Conservation (phyloP, 2,329 filamentous ascomycete species). For the Exophiala oligosperma region DNA sequence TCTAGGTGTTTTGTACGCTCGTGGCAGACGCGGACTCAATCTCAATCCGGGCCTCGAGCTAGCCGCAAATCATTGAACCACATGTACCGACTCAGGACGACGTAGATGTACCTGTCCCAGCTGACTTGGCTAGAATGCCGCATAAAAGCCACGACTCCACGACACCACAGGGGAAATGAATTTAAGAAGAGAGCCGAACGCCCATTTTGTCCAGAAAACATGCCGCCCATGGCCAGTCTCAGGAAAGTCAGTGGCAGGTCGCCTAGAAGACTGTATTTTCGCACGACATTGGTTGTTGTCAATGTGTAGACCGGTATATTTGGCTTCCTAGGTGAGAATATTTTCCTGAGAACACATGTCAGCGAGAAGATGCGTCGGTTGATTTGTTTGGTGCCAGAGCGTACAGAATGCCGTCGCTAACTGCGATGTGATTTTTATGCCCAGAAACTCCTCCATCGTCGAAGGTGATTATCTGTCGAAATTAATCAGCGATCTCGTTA, state of each 20-base stretch:
- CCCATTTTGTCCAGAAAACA: neutral
- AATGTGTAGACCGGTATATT: neutral
- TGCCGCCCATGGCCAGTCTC: neutral
- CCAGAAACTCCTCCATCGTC: neutral
- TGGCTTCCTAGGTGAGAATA: neutral
- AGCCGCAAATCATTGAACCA: neutral
- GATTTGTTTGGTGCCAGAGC: neutral
- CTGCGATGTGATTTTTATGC: neutral
- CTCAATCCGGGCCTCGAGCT: too few species aligned
- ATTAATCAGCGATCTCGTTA: neutral
- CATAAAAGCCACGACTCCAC: neutral
- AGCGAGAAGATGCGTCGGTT: neutral
- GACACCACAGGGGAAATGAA: neutral
- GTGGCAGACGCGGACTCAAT: too few species aligned
- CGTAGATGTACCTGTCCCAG: neutral
- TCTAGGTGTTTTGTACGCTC: too few species aligned
- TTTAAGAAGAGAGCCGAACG: neutral
- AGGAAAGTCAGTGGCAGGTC: neutral
- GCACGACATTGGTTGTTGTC: neutral
- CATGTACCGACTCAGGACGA: neutral
- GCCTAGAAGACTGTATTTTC: neutral
- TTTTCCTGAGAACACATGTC: neutral
- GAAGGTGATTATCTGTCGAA: neutral
- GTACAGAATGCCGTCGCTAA: neutral
- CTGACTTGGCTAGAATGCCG: neutral